These are phyloP conservation scores for Auriculariales sp. DNA, from an alignment of 768 basidiomycete species.

Conservation along the genomic window DNA sequence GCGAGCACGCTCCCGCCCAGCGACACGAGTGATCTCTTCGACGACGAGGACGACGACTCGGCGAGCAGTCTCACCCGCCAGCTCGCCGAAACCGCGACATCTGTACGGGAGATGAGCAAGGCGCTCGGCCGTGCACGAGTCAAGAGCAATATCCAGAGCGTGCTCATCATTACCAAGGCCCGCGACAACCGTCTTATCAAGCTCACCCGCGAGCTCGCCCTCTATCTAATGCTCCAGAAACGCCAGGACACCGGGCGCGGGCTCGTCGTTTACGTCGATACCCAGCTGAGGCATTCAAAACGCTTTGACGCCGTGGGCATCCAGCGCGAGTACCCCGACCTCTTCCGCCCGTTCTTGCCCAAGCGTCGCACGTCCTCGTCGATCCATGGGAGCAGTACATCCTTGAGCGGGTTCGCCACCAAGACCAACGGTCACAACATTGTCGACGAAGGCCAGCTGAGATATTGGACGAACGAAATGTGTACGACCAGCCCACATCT, in stretches of 20 bases:
- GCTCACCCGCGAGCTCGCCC: constrained; percentile 82
- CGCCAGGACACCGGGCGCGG: constrained; percentile 51
- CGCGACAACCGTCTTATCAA: constrained; percentile 93
- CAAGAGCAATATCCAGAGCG: constrained; percentile 77
- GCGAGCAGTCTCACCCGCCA: constrained; percentile 75
- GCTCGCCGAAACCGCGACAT: constrained; percentile 91
- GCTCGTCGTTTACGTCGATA: constrained; percentile 86
- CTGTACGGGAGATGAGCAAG: constrained; percentile 97
- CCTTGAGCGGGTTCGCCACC: constrained; percentile 41
- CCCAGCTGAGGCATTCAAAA: constrained; percentile 74
- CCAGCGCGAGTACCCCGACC: constrained; percentile 68
- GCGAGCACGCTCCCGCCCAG: constrained; percentile 11
- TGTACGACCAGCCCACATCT: constrained; percentile 80
- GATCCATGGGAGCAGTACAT: constrained; percentile 20
- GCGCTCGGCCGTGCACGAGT: constrained; percentile 91
- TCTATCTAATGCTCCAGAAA: constrained; percentile 90
- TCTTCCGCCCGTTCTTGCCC: constrained; percentile 61
- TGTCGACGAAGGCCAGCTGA: constrained; percentile 71
- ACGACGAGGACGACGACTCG: constrained; percentile 44
- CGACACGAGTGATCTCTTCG: constrained; percentile 13
- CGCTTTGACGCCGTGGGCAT: constrained; percentile 92
- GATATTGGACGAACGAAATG: constrained; percentile 98
- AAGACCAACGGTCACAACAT: constrained; percentile 24
- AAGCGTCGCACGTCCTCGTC: constrained; percentile 56
- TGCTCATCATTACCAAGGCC: constrained; percentile 95